Evolutionary conservation across 2,329 filamentous ascomycete genomes (phyloP).

Genomic region (Alternaria burnsii): DNA sequence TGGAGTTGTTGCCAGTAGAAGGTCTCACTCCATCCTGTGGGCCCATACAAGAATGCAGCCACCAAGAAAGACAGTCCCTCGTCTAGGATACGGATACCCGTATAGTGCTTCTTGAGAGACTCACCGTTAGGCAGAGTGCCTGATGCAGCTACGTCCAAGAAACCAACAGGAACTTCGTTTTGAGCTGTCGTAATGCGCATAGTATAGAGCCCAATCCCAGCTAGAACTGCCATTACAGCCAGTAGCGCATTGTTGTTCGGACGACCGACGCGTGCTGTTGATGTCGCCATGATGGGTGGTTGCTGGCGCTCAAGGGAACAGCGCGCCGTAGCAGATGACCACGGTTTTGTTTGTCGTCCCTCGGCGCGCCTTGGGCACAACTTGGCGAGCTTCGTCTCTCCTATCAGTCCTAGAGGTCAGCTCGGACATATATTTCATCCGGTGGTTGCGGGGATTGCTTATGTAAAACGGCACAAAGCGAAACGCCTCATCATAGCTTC

Average conservation of each 20-base stretch:
- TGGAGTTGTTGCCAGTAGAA: constrained; percentile 30
- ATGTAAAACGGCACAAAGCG: constrained; percentile 5
- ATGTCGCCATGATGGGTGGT: constrained; percentile 17
- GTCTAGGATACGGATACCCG: constrained; percentile 20
- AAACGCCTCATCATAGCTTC: neutral
- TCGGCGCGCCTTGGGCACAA: neutral
- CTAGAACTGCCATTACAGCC: neutral
- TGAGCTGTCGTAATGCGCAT: constrained; percentile 22
- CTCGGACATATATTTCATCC: neutral
- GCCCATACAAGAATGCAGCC: constrained; percentile 21
- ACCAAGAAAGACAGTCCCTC: constrained; percentile 20
- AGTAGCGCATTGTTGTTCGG: constrained; percentile 20
- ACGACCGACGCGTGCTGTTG: constrained; percentile 10
- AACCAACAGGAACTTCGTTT: constrained; percentile 15
- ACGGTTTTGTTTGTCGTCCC: neutral
- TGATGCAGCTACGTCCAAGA: constrained; percentile 3
- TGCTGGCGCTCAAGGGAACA: neutral
- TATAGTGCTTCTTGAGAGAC: constrained; percentile 23
- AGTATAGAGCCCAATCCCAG: constrained; percentile 16
- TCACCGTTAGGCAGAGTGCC: constrained; percentile 21
- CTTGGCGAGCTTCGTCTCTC: constrained; percentile 4
- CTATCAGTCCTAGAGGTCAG: neutral
- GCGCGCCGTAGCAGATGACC: neutral
- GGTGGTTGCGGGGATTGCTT: constrained; percentile 5
- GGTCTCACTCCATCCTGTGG: constrained; percentile 20